Evolutionary conservation across 1,139 yeast species (phyloP), one percentile per base, ranked within the genome.

Genomic region (Entelexis paramagnoliae): DNA sequence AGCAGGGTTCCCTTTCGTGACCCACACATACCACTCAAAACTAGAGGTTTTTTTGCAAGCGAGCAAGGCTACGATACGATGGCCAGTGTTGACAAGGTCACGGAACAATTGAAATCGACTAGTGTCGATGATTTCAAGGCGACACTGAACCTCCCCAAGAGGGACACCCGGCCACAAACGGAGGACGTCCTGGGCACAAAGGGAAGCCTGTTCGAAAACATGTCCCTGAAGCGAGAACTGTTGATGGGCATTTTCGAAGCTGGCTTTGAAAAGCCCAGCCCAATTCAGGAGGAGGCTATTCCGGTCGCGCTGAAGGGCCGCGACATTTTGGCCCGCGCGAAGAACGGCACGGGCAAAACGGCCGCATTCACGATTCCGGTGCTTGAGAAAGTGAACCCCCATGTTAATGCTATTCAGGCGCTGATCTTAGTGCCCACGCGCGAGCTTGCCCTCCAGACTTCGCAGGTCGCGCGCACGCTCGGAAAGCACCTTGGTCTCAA

Each of bases 241-340:
- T 74, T 93, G 65, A 93, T 91, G 98, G 98, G 98, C 34, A 91
- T 91, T 61, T 91, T 89, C 66, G 99, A 93, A 69, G 97, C 98
- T 2, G 98, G 99, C 45, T 91, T 91, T 65, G 99, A 91, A 68
- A 87, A 85, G 66, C 98, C 99, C 10, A 87, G 96, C 22, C 98
- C 99, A 20, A 88, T 91, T 64, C 99, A 91, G 71, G 97, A 91
- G 72, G 98, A 89, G 68, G 80, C 96, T 14, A 91, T 91, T 55
- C 98, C 98, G 3, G 85, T 88, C 67, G 96, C 97, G 1, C 76
- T 91, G 50, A 83, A 94, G 48, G 97, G 98, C 49, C 81, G 96
- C 72, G 98, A 91, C 69, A 85, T 93, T 57, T 77, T 91, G 60
- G 99, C 99, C 16, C 80, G 98, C 71, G 98, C 99, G 47, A 93